Base-by-base conservation (phyloP, 805 yeast species). In the Wickerhamomyces queroliae region DNA sequence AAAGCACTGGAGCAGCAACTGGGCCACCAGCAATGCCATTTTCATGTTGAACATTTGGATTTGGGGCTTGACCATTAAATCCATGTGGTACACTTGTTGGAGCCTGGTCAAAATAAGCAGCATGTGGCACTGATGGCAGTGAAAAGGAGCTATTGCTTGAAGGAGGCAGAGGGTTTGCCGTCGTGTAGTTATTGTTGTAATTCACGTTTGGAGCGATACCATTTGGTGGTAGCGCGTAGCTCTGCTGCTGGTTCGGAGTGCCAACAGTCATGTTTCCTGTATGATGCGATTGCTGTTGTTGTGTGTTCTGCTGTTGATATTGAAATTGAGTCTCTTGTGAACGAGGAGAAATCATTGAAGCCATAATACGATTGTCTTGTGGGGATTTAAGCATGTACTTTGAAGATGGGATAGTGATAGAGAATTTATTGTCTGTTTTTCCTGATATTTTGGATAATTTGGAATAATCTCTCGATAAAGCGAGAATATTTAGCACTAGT, bases 321-420 rank as follows among this genome's bases (percentile, higher is more conserved):
- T 30, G 22, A 17, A 18, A 30, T 30, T 30, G 33, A 12, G 17
- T 30, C 33, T 30, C 33, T 30, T 30, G 33, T 18, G 33, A 32
- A 22, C 25, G 25, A 22, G 26, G 35, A 10, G 35, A 32, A 16
- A 32, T 32, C 35, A 21, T 21, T 10, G 22, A 21, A 2, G 35
- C 20, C 25, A 21, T 32, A 9, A 7, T 21, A 19, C 16, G 22
- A 7, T 30, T 11, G 17, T n/a, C 17, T 6, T 16, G 29, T n/a
- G 6, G 15, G 4, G n/a, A n/a, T n/a, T n/a, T n/a, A n/a, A n/a
- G n/a, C n/a, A n/a, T n/a, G n/a, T n/a, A n/a, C n/a, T n/a, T n/a
- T n/a, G n/a, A n/a, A n/a, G n/a, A n/a, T n/a, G n/a, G 29, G 17
- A 8, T 17, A 12, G 22, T 7, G n/a, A n/a, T n/a, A n/a, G n/a